Base-by-base conservation (phyloP, 805 yeast genomes). In the Henningerozyma blattae region DNA sequence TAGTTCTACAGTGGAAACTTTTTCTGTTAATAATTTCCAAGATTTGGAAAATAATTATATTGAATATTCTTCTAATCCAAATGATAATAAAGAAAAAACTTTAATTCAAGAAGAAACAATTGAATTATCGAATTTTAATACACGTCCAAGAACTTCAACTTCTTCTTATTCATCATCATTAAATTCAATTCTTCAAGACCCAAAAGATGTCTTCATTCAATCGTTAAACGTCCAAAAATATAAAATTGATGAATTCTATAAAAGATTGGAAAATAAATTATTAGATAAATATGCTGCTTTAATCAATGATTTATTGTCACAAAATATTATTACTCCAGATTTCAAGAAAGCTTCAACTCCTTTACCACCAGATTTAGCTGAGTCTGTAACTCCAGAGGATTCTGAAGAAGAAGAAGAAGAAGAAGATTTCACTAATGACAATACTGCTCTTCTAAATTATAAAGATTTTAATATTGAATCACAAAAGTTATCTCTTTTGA, bases 401-500 rank as follows among this genome's bases (percentile, higher is more conserved):
- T 5, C 14, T 28, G 28, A 17, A 12, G 27, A 13, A 19, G 28
- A 20, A 14, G 28, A 30, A n/a, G 47, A 41, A n/a, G 43, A 40
- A 15, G 41, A 40, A 5, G 38, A 60, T 9, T 64, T 55, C 4
- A 66, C 56, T 6, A 50, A 46, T n/a, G 60, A 58, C 19, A 64
- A 69, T 39, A 62, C 75, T 14, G 75, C 77, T 0, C 56, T 73
- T 31, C 52, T 74, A 33, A 58, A 59, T 34, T 72, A 67, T 35
- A 56, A 62, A 8, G 74, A 72, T 46, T 61, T 72, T 38, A 64
- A 68, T 37, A 54, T 65, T 30, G 67, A 67, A 30, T 49, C 60
- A 25, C 77, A 75, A 58, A 65, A 64, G 43, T 61, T 70, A 40
- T 73, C 83, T 40, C 71, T 83, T n/a, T 62, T 81, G 45, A 80